Evolutionary conservation across 441 rosid genomes (phyloP), one percentile per base, ranked within the genome.

Genomic region (Codiaeum variegatum): DNA sequence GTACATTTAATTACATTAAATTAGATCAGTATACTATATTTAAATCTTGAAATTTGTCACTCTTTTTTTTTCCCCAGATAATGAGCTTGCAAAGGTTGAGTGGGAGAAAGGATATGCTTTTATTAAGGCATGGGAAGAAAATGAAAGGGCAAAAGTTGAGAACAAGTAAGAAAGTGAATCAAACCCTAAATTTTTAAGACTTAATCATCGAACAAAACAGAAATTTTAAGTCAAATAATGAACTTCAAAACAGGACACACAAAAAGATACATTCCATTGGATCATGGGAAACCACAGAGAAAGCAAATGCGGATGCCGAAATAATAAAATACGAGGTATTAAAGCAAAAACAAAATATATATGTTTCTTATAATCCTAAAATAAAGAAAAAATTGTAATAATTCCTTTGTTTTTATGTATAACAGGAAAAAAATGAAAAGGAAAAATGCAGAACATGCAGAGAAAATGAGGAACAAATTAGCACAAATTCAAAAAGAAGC

Each of bases 91-190:
- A 28, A 67, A 66, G 65, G 70, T 83, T 42, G 87, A 71, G 74
- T 63, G 76, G 2, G 90, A 87, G 73, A 89, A 87, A 77, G 83
- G 75, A 63, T 61, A 64, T 75, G 83, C 90, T 55, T 79, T 86
- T 32, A 68, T 87, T 40, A 78, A 75, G 73, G 94, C 89, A 42
- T 89, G 94, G 94, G 86, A 86, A 64, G 91, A 86, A 75, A 85
- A 80, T 72, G 90, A 86, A 47, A 85, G 85, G 73, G 85, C 87
- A 18, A 85, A 85, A 79, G 76, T 81, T 4, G 94, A 87, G 46
- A 83, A 80, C 86, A 83, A 76, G 94, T 87, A 82, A 75, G 85
- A 54, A 1, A 9, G n/a, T 19, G 8, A 3, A 28, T 12, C 5
- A 31, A 32, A 19, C 18, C 67, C 15, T 49, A 19, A 65, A 40